Conservation (phyloP, 2,329 filamentous ascomycete genomes). For the Fonsecaea monophora region DNA sequence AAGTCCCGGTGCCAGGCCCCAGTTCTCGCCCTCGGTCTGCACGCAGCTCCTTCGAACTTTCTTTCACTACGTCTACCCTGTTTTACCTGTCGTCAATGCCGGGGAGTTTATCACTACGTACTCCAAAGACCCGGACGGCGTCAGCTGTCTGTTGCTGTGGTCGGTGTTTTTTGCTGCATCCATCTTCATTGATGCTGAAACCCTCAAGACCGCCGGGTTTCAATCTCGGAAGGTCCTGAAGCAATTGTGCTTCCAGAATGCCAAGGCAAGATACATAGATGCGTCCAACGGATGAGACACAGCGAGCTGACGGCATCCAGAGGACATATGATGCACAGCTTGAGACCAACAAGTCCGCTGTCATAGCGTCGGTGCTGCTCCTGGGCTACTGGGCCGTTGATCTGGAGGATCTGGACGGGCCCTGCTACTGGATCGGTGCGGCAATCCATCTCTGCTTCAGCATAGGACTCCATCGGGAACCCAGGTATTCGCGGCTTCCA, state of each 20-base stretch:
- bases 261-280: conserved; percentile 42
- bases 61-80: conserved; percentile 30
- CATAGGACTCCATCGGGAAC: conserved; percentile 51
- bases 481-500: conserved; percentile 35
- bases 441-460: conserved; percentile 54
- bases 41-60: conserved; percentile 23
- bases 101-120: conserved; percentile 25
- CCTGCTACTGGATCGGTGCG: conserved; percentile 57
- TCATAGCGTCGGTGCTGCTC: conserved; percentile 53
- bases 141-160: conserved; percentile 46
- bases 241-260: conserved; percentile 47
- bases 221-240: conserved; percentile 48
- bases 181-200: conserved; percentile 42
- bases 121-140: conserved; percentile 10
- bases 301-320: conserved; percentile 9
- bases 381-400: conserved; percentile 54
- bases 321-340: conserved; percentile 32
- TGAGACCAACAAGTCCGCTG: conserved; percentile 49
- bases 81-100: conserved; percentile 27
- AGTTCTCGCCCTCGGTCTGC: conserved; percentile 12
- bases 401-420: conserved; percentile 50
- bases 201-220: conserved; percentile 45
- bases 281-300: background rate
- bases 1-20: conserved; percentile 2
- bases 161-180: conserved; percentile 49